Evolutionary conservation across 441 rosid genomes (phyloP).

Genomic region (Eutrema salsugineum): DNA sequence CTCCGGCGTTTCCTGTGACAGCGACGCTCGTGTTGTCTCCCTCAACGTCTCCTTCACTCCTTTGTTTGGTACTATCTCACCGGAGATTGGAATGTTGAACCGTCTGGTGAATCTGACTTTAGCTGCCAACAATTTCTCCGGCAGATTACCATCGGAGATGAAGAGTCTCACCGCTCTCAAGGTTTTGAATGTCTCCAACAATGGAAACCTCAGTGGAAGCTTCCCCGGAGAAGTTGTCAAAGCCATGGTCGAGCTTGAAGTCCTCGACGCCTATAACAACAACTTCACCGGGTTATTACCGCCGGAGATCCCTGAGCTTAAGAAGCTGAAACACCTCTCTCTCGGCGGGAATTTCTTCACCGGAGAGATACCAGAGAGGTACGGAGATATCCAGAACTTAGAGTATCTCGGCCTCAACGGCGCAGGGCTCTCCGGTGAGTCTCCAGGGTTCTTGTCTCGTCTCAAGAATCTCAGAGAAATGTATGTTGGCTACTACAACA

Average conservation of each 20-base stretch:
- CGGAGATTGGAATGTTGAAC: constrained; percentile 56
- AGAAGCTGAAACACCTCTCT: constrained; percentile 50
- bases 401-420: constrained; percentile 68
- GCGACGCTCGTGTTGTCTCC: constrained; percentile 48
- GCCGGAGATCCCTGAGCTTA: constrained; percentile 37
- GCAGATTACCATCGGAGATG: constrained; percentile 54
- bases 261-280: constrained; percentile 70
- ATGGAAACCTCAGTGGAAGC: constrained; percentile 34
- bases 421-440: constrained; percentile 42
- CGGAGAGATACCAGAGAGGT: constrained; percentile 70
- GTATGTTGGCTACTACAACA: constrained; percentile 59
- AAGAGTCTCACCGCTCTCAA: constrained; percentile 52
- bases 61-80: constrained; percentile 56
- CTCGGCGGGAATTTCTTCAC: constrained; percentile 75
- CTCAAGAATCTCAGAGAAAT: constrained; percentile 54
- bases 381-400: constrained; percentile 58
- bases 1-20: constrained; percentile 70
- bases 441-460: constrained; percentile 55
- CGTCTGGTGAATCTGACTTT: constrained; percentile 64
- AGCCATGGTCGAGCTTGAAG: constrained; percentile 54
- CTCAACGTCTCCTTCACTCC: constrained; percentile 46
- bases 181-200: constrained; percentile 62
- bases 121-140: constrained; percentile 44
- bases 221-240: constrained; percentile 56
- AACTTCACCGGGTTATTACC: constrained; percentile 64